Evolutionary conservation across 2,329 filamentous ascomycete genomes (phyloP).

Genomic region (Aspergillus carbonarius): DNA sequence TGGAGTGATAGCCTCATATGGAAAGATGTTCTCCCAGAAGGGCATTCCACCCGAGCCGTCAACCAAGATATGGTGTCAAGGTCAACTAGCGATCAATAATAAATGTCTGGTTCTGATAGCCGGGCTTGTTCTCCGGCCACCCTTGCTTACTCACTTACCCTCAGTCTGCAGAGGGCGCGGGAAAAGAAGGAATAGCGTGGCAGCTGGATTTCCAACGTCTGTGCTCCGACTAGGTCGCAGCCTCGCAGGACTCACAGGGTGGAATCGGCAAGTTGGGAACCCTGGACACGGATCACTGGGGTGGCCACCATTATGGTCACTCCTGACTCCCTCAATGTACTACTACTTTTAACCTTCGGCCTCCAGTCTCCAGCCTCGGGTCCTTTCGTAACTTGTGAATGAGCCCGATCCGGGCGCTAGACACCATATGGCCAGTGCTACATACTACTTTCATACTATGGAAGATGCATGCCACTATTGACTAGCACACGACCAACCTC

Average conservation of each 20-base stretch:
- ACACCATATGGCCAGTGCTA: not conserved
- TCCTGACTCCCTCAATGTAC: not conserved
- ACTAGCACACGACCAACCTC: constrained; percentile 4
- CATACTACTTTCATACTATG: not conserved
- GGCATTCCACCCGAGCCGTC: not conserved
- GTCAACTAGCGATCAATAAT: not conserved
- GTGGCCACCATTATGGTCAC: not conserved
- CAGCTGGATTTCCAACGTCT: constrained; percentile 11
- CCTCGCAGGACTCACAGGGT: not conserved
- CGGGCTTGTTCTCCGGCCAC: constrained; percentile 1
- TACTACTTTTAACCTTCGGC: not conserved
- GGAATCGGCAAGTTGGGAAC: not conserved
- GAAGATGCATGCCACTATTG: constrained; percentile 4
- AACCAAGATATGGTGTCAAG: not conserved
- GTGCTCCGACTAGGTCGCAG: constrained; percentile 10
- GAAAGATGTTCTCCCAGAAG: not conserved
- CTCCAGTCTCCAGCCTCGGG: not conserved
- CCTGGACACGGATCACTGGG: not conserved
- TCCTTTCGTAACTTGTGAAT: not conserved
- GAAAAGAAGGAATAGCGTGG: constrained; percentile 12
- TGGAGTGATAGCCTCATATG: no score
- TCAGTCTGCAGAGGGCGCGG: constrained; percentile 6
- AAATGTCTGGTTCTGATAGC: not conserved
- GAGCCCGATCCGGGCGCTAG: not conserved
- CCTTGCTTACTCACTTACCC: constrained; percentile 4